Evolutionary conservation across 2,329 filamentous ascomycete species (phyloP), one percentile per base, ranked within the genome.

Genomic region (Pseudogymnoascus sp.): DNA sequence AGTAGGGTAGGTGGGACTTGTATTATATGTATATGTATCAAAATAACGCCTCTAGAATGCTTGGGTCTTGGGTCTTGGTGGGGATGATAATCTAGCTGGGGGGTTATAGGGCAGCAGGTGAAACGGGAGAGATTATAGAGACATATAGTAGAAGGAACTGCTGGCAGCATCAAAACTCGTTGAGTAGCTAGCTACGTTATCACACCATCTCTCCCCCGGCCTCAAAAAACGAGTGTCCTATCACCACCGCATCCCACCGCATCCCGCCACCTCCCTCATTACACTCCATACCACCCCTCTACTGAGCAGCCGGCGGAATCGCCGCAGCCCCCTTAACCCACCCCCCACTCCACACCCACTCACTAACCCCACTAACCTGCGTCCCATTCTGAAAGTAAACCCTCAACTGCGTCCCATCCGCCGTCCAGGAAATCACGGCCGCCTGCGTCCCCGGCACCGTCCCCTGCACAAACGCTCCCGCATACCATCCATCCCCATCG

Each of bases 321-420:
- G 31, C 60, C 14, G n/a, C 14, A 13, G 14, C 34, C 14, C 60
- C 60, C 31, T 16, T n/a, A 23, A 39, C 37, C 60, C 60, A 43
- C 14, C 7, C 31, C 14, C 60, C 31, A 36, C 37, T 39, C 60
- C 60, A 61, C 28, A 61, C 60, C 25, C 14, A 67, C 66, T 67
- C 66, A 48, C 54, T 66, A n/a, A 67, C 41, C 14, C 39, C 64
- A 28, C 62, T 62, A 21, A 13, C 28, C 13, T 61, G 7, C n/a
- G 57, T 61, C 8, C 66, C 66, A 31, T 66, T 65, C 66, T 67
- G 64, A 4, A 67, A 21, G 36, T 67, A 67, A n/a, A 67, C 66
- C 21, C 66, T 48, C 39, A 66, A 60, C 14, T 43, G 23, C 14
- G 36, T 25, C 21, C 14, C 23, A 8, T 60, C 43, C 13, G 41